Evolutionary conservation across 768 basidiomycete species (phyloP), one percentile per base, ranked within the genome.

Genomic region (Crucibulum laeve): DNA sequence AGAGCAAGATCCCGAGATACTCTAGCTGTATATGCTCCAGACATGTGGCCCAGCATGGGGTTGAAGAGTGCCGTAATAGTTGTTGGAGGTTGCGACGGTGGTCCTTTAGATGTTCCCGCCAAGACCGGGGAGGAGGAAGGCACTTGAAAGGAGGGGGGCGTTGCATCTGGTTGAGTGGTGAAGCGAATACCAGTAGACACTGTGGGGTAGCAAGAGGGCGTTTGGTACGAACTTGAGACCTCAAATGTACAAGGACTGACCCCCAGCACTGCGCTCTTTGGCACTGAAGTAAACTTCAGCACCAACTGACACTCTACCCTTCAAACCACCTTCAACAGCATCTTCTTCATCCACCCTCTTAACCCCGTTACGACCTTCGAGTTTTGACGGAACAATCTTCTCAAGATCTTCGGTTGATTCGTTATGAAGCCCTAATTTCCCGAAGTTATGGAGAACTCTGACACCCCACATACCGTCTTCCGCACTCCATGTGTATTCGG

Each of bases 331-430:
- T 44, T 91, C 90, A 50, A 92, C 84, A 21, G 87, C 85, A 37
- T 96, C 94, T 64, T 95, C 93, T 58, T 95, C 93, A 43, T 97
- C 95, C 3, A 96, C 81, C n/a, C 93, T 77, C 62, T 88, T 91
- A 25, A 77, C 63, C 34, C 71, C 68, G n/a, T 53, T 50, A 22
- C 42, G 51, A 34, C 59, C 56, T 10, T 51, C 49, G 17, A 51
- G n/a, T 53, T 52, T 30, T 46, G 38, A 25, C 14, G 25, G 26
- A 10, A 11, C 46, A 22, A 35, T 46, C 33, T 56, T 58, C n/a
- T 60, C 61, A 18, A 60, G 58, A 21, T 68, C 70, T 50, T 62
- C 70, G 49, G 54, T 57, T 0, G 48, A 30, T 22, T 65, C 57
- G 19, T 67, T 68, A 4, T 53, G 53, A 10, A 63, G 53, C 13